phyloP scores from a whole-genome alignment of 805 yeast genomes.

The Nakazawaea ishiwadae region DNA sequence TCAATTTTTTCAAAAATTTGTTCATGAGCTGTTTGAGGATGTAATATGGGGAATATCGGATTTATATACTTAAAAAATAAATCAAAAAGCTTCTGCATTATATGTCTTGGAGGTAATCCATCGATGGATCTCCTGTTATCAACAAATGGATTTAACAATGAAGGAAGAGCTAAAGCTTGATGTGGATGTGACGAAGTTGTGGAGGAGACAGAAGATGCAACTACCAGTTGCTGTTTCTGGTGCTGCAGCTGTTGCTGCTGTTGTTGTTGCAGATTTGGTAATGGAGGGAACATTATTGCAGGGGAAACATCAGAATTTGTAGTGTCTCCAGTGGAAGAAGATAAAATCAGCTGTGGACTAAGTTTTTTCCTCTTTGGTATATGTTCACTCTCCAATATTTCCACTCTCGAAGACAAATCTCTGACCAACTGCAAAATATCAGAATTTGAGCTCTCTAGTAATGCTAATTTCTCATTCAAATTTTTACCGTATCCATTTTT shows the following conservation, averaged over 20 bases:
- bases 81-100: slow-evolving; percentile 2
- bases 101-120: slow-evolving; percentile 2
- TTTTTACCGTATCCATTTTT: slow-evolving; percentile 22
- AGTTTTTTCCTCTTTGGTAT: slow-evolving; percentile 4
- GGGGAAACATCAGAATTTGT: neutral
- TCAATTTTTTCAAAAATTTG: slow-evolving; percentile 5
- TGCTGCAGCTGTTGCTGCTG: neutral
- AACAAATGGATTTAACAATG: slow-evolving; percentile 2
- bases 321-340: slow-evolving; percentile 1
- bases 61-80: slow-evolving; percentile 8
- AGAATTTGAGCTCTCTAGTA: slow-evolving; percentile 7
- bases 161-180: slow-evolving; percentile 1
- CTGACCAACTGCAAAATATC: slow-evolving; percentile 2
- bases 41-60: slow-evolving; percentile 16
- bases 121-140: neutral
- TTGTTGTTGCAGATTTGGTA: slow-evolving; percentile 1
- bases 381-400: slow-evolving; percentile 6
- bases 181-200: neutral
- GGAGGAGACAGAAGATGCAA: neutral
- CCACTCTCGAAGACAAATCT: slow-evolving; percentile 1
- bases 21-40: slow-evolving; percentile 12
- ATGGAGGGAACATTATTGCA: slow-evolving; percentile 4
- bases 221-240: neutral
- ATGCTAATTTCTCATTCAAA: slow-evolving; percentile 16
- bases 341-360: neutral